Base-by-base conservation (phyloP, 495 filamentous ascomycete genomes). In the Neurospora tetraspora region DNA sequence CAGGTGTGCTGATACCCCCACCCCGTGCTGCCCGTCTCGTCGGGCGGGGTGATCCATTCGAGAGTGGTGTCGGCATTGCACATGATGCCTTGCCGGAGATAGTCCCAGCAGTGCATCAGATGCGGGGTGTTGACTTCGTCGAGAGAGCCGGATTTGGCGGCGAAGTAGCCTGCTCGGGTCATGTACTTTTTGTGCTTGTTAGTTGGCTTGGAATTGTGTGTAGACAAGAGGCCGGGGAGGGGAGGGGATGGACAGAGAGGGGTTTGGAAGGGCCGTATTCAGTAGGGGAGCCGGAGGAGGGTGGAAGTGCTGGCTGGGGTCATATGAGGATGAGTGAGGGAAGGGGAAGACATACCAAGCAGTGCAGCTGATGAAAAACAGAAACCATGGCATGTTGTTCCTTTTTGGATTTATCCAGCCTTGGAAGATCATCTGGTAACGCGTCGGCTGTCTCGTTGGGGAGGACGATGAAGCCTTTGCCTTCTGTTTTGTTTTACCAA, bases 21-120 rank as follows among this genome's bases (percentile, higher is more conserved):
- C 7, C 70, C 70, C 11, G 70, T 71, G 27, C 70, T 71, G 14
- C 70, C 70, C 4, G 16, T 31, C 20, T 68, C 70, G 3, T 71
- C 70, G 1, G 39, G 38, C 10, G 11, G 14, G 3, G n/a, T n/a
- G 70, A 73, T 27, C 72, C 72, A 73, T 43, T 73, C 72, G 12
- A 73, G 69, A 11, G 72, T 73, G 42, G 72, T 72, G 71, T 73
- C 72, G 31, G 70, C 71, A 5, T 47, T 39, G 27, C 76, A 77
- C 74, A 74, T 71, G 59, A 77, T 70, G 6, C 53, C 71, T 12
- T 77, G 76, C 8, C 74, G 69, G 9, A 77, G 65, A 14, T 76
- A 73, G 53, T 77, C 76, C 27, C 74, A 59, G 71, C 76, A 77
- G 68, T 77, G 76, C 2, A 34, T 53, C 27, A 75, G 78, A 81